Evolutionary conservation across 495 filamentous ascomycete genomes (phyloP).

Genomic region (Sordaria brevicollis): DNA sequence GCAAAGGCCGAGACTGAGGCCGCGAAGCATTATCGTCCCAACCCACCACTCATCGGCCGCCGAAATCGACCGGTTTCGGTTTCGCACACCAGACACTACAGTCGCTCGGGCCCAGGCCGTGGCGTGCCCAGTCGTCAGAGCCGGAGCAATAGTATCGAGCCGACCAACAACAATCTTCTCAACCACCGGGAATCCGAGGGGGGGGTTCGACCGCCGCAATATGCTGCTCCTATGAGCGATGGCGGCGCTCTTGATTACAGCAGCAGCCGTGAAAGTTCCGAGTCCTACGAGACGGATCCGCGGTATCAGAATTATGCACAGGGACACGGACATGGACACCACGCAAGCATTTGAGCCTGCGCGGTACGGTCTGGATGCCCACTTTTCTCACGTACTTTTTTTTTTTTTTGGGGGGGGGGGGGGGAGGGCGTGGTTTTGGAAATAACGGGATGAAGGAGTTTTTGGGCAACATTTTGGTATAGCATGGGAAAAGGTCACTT

Average conservation of each 20-base stretch:
- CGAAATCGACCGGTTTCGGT: neutral
- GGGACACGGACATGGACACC: neutral
- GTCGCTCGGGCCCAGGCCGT: neutral
- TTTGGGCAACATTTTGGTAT: neutral
- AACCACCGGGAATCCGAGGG: conserved; percentile 10
- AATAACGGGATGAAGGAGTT: neutral
- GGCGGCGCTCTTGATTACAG: conserved; percentile 25
- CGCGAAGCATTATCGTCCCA: conserved; percentile 5
- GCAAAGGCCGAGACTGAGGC: conserved; percentile 32
- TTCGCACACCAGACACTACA: neutral
- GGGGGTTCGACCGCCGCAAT: conserved; percentile 17
- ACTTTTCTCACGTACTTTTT: neutral
- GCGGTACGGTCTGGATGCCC: neutral
- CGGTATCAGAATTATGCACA: neutral
- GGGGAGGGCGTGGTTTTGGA: neutral
- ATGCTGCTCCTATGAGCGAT: conserved; percentile 25
- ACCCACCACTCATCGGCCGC: neutral
- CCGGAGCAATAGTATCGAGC: conserved; percentile 3
- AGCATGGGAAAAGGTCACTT: neutral
- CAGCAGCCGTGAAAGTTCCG: conserved; percentile 15
- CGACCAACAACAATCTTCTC: conserved; percentile 9
- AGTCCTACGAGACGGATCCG: neutral
- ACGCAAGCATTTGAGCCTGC: neutral
- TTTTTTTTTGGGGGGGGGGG: too few relatives aligned
- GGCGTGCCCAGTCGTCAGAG: neutral